Evolutionary conservation across 2,329 filamentous ascomycete genomes (phyloP).

Genomic region (Chaetothyriales sp.): DNA sequence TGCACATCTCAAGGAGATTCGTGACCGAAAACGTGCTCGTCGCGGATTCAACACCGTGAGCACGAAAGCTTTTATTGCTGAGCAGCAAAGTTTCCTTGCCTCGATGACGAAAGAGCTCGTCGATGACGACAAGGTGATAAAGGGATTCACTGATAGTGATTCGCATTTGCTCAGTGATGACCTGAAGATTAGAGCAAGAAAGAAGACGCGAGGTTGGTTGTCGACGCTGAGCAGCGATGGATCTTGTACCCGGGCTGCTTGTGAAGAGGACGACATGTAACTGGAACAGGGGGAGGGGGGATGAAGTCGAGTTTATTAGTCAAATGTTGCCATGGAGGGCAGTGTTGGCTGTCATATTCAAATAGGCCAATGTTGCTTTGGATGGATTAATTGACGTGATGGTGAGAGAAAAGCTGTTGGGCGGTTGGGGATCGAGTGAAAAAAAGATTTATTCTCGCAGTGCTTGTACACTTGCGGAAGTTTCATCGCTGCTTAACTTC

Average conservation of each 20-base stretch:
- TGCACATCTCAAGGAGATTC: constrained; percentile 3
- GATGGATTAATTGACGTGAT: too few species aligned
- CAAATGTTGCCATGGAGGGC: neutral
- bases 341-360: neutral
- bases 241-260: neutral
- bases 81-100: constrained; percentile 22
- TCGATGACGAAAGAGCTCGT: constrained; percentile 30
- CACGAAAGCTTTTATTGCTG: constrained; percentile 21
- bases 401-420: too few species aligned
- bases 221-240: neutral
- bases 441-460: too few species aligned
- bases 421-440: too few species aligned
- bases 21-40: constrained; percentile 22
- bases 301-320: neutral
- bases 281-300: neutral
- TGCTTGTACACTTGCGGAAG: constrained; percentile 3
- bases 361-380: too few species aligned
- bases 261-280: too few species aligned
- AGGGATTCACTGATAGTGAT: constrained; percentile 23
- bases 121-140: constrained; percentile 27
- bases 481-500: neutral
- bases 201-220: constrained; percentile 2
- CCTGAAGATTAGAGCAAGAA: constrained; percentile 21
- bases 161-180: constrained; percentile 27
- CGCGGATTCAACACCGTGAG: constrained; percentile 22